Conservation (phyloP, 2,329 filamentous ascomycete genomes). For the Claviceps capensis region DNA sequence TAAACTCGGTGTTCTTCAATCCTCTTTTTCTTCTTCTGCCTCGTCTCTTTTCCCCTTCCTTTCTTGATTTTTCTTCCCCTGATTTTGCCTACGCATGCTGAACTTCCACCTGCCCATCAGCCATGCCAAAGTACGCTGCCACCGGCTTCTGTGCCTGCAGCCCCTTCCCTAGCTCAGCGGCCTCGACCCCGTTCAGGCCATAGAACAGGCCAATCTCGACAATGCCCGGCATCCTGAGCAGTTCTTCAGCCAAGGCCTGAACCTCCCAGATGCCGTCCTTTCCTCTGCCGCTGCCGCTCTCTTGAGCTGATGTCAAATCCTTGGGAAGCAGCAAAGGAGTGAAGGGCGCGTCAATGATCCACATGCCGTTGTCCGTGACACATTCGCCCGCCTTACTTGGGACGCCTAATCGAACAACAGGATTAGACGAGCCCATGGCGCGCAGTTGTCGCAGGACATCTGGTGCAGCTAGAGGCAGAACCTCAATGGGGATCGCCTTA, state of each 20-base stretch:
- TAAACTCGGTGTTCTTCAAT: background rate
- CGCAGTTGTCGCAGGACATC: conserved; percentile 62
- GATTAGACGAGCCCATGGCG: conserved; percentile 57
- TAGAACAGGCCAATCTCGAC: conserved; percentile 86
- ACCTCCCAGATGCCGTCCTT: conserved; percentile 62
- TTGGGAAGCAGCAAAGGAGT: conserved; percentile 50
- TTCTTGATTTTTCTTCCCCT: background rate
- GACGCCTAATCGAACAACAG: conserved; percentile 57
- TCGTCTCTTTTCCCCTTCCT: background rate
- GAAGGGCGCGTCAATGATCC: conserved; percentile 91
- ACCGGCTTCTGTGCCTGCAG: conserved; percentile 78
- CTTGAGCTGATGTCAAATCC: conserved; percentile 35
- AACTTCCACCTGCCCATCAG: conserved; percentile 48
- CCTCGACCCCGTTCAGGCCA: conserved; percentile 63
- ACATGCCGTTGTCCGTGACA: conserved; percentile 43
- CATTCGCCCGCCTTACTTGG: conserved; percentile 72
- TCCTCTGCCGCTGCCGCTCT: conserved; percentile 27
- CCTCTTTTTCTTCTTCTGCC: background rate
- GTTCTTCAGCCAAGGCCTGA: conserved; percentile 53
- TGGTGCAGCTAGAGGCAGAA: conserved; percentile 70
- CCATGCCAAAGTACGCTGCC: conserved; percentile 89
- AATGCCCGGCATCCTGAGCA: conserved; percentile 75
- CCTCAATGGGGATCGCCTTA: conserved; percentile 84
- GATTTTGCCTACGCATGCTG: conserved; percentile 9
- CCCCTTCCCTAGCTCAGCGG: conserved; percentile 34